These are phyloP conservation scores for Nannochloropsis gaditana DNA, from an alignment of 108 stramenopile genomes.

Conservation along the genomic window DNA sequence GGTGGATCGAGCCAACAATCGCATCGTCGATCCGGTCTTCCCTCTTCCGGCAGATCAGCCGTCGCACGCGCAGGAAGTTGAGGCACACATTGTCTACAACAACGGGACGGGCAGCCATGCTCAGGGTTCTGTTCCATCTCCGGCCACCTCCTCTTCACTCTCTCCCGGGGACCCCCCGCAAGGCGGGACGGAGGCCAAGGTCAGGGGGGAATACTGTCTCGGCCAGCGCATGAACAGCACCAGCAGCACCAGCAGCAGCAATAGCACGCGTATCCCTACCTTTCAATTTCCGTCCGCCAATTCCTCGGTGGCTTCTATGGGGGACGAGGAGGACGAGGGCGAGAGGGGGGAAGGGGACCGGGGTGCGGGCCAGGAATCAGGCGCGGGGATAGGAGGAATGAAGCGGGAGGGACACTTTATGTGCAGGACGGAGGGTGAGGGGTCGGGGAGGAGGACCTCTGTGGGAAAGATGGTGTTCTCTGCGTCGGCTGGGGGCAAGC, in stretches of 20 bases:
- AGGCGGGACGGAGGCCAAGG: not conserved
- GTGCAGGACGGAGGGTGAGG: no score
- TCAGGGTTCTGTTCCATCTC: not conserved
- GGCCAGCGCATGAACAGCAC: not conserved
- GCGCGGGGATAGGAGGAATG: no score
- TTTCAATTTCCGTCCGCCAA: not conserved
- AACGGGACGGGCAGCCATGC: not conserved
- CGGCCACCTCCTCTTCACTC: not conserved
- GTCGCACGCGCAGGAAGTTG: not conserved
- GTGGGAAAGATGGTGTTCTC: no score
- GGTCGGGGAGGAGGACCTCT: no score
- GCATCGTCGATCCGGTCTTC: not conserved
- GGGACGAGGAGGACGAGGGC: not conserved
- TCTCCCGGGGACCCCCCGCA: not conserved
- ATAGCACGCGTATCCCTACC: not conserved
- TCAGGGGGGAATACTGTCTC: not conserved
- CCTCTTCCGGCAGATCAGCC: not conserved
- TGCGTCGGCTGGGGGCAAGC: no score
- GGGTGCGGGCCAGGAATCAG: no score
- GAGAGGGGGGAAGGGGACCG: not conserved
- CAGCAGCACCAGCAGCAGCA: slow-evolving; percentile 22
- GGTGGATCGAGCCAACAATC: not conserved
- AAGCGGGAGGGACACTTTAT: no score
- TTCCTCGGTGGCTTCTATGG: not conserved
- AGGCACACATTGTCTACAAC: not conserved